A percentile compares a stretch with the other conserved stretches of the same genome.
These are phyloP conservation scores for Arthrobotrys conoides DNA, from an alignment of 2,329 filamentous ascomycete species.

Conservation along the genomic window DNA sequence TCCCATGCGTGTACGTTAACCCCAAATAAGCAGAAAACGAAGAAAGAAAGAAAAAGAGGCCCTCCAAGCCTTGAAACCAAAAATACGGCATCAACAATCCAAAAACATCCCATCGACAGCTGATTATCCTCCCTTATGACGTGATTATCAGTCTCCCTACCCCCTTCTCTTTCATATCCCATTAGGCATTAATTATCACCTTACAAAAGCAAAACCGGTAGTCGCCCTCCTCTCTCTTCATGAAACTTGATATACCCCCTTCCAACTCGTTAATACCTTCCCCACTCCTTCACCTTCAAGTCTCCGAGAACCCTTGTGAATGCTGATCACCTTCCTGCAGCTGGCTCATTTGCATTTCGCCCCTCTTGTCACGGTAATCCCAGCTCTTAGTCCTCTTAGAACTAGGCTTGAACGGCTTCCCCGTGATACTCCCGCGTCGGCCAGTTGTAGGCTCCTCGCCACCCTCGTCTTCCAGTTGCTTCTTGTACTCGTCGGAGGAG, in stretches of 20 bases:
- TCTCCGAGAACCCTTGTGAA: constrained; percentile 41
- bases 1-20: constrained; percentile 17
- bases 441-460: background rate
- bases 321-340: constrained; percentile 19
- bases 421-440: constrained; percentile 47
- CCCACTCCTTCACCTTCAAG: constrained; percentile 13
- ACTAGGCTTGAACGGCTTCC: constrained; percentile 49
- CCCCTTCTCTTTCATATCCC: background rate
- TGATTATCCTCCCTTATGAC: constrained; percentile 10
- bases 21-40: constrained; percentile 7
- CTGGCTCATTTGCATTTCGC: constrained; percentile 40
- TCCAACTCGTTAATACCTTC: constrained; percentile 24
- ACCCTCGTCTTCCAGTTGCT: constrained; percentile 33
- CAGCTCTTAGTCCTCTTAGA: constrained; percentile 55
- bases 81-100: constrained; percentile 27
- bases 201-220: constrained; percentile 29
- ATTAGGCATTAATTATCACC: constrained; percentile 21
- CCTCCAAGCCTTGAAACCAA: constrained; percentile 20
- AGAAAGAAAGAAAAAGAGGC: background rate
- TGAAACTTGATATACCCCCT: constrained; percentile 26
- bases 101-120: constrained; percentile 22
- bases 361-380: constrained; percentile 53
- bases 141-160: constrained; percentile 20
- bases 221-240: background rate
- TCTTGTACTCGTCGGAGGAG: constrained; percentile 45